Percentiles rank a stretch among this genome's conserved stretches.
Evolutionary conservation across 139 green algal species (phyloP).

Genomic region (Raphidocelis subcapitata): DNA sequence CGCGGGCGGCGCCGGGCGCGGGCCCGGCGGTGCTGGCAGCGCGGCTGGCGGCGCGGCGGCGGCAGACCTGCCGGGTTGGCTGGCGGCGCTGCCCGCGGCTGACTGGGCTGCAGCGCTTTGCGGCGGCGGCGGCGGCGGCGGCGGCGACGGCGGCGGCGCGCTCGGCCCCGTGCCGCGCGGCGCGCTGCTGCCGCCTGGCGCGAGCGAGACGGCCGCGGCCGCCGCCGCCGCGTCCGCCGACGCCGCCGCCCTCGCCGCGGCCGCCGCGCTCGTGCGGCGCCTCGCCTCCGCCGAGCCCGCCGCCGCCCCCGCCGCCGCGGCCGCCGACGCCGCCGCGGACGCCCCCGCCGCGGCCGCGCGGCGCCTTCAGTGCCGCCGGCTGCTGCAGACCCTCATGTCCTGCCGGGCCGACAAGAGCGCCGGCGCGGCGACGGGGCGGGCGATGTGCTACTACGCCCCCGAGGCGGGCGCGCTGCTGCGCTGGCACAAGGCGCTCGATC

Average conservation of each 20-base stretch:
- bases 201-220: too few species aligned
- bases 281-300: too few species aligned
- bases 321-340: too few species aligned
- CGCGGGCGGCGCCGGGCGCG: not conserved
- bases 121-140: not conserved
- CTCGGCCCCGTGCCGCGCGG: too few species aligned
- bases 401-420: slow-evolving; percentile 17
- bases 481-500: slow-evolving; percentile 29
- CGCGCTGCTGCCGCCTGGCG: too few species aligned
- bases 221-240: too few species aligned
- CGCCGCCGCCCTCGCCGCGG: too few species aligned
- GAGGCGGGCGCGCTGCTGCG: slow-evolving; percentile 26
- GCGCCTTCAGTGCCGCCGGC: slow-evolving; percentile 21
- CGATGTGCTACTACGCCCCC: slow-evolving; percentile 43
- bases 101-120: not conserved
- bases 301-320: too few species aligned
- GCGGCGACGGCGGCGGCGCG: too few species aligned
- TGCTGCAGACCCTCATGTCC: slow-evolving; percentile 40
- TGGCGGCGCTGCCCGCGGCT: too few species aligned
- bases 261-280: too few species aligned
- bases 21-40: not conserved
- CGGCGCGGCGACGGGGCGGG: slow-evolving; percentile 7
- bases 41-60: not conserved
- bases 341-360: too few species aligned
- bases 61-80: not conserved